Conservation (phyloP, 2,329 filamentous ascomycete genomes). For the Colletotrichum orbiculare region DNA sequence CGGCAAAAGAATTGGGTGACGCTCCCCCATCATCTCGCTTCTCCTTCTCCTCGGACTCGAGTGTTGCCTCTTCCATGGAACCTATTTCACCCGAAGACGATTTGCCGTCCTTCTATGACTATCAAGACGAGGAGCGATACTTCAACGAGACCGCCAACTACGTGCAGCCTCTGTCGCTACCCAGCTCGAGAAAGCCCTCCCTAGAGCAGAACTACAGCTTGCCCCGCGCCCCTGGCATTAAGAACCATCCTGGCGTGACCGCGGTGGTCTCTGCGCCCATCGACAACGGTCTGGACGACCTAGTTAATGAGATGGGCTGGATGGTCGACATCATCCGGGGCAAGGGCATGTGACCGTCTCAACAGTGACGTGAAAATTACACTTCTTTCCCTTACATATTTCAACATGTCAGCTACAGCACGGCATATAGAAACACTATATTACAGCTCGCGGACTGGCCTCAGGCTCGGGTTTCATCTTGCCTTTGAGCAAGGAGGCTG, state of each 20-base stretch:
- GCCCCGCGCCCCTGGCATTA: conserved; percentile 47
- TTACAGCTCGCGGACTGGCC: neutral
- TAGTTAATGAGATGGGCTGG: conserved; percentile 61
- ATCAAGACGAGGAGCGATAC: conserved; percentile 53
- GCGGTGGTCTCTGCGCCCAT: conserved; percentile 48
- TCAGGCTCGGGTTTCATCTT: too few species aligned
- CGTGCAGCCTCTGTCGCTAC: conserved; percentile 40
- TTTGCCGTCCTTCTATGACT: conserved; percentile 59
- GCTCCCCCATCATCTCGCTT: conserved; percentile 41
- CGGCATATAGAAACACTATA: conserved; percentile 14
- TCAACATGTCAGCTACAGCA: neutral
- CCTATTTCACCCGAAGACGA: conserved; percentile 54
- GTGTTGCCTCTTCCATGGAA: conserved; percentile 49
- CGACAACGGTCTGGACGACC: conserved; percentile 53
- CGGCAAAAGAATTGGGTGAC: conserved; percentile 9
- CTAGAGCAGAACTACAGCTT: conserved; percentile 56
- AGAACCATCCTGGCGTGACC: conserved; percentile 36
- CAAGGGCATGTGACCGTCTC: conserved; percentile 40
- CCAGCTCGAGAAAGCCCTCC: conserved; percentile 34
- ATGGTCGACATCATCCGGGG: conserved; percentile 60
- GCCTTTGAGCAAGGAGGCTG: neutral
- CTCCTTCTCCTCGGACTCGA: conserved; percentile 46
- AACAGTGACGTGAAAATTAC: too few species aligned
- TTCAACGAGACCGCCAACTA: conserved; percentile 49
- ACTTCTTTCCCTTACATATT: neutral